Evolutionary conservation across 768 basidiomycete genomes (phyloP), one percentile per base, ranked within the genome.

Genomic region (Lentinula aciculospora): DNA sequence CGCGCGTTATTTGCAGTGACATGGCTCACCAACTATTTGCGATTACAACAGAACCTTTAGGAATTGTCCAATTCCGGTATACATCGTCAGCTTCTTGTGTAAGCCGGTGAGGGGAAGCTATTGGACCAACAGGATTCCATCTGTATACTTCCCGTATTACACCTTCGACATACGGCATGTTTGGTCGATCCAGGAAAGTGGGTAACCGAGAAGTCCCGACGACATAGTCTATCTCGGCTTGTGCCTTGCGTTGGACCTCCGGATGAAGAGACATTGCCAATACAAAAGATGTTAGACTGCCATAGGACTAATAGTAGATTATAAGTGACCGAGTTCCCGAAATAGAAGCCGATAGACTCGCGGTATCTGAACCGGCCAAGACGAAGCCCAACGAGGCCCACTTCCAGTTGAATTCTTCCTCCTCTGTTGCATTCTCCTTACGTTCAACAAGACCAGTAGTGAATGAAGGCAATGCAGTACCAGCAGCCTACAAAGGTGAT

Each of bases 1-100:
- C 7, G 17, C n/a, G 10, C 13, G 0, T 17, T 32, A 2, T 29
- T 8, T 17, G 4, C 50, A 29, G 12, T 12, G 28, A 12, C 25
- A n/a, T 23, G 23, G 29, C 50, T 40, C 19, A 68, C 67, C 67
- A 69, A 21, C 48, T 58, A 47, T 66, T 69, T 17, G 64, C 53
- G 17, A 65, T 53, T 0, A 69, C 45, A 13, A 64, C 45, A 21
- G 67, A 62, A 3, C 74, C 75, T 58, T 69, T 68, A 15, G 75
- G 74, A 37, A 75, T 71, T 44, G 65, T 66, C 58, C 72, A 73
- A 4, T 73, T 73, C 40, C 69, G 66, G 50, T 70, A 74, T 15
- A 70, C 66, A 56, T 74, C 71, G 25, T 73, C 71, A 23, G 63
- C 49, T 31, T 54, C 53, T 1, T 21, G 48, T 9, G 56, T 61